Base-by-base conservation (phyloP, 352 stramenopile species). In the Globisporangium rhizosaccharum region DNA sequence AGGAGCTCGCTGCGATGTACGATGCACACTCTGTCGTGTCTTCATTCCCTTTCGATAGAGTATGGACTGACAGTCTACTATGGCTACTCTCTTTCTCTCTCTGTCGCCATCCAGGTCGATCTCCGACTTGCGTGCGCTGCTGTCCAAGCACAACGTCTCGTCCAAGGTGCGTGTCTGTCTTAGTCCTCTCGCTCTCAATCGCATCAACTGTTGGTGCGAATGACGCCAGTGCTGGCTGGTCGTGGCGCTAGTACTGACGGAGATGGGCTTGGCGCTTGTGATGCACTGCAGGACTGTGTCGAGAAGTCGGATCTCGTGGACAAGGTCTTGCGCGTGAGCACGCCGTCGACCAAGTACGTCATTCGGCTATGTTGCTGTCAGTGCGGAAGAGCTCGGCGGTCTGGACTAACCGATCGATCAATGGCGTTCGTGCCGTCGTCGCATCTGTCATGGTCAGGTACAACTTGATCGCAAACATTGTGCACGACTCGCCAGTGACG, bases 381-480 rank as follows among this genome's bases (percentile, higher is more conserved):
- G 12, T 53, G 11, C 20, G 10, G 7, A 49, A 7, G 44, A 28
- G 45, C 20, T 51, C 10, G 9, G 18, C 17, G 28, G 44, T 1
- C 44, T 28, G 1, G 7, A 28, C 44, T 26, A 23, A 30, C n/a
- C 5, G 20, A 30, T 9, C 17, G 46, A 12, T 51, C 46, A 30
- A 39, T 56, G 10, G 69, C 20, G 37, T 15, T 61, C n/a, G 14
- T 62, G 5, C 9, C 33, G 8, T 39, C 10, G 33, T 39, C 33
- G 33, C 11, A 5, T 10, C 11, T 12, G 33, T 39, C 33, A 2
- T 39, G 7, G n/a, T 41, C 48, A 99, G 98, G 68, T 99, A 99
- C 79, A 97, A 99, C 69, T 78, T 99, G 49, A 85, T 99, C 39
- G 92, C 94, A 17, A 99, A 99, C 72, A 97, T 99, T 65, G 98